phyloP scores from a whole-genome alignment of 1,284 basidiomycete species.

The Gymnopus androsaceus region DNA sequence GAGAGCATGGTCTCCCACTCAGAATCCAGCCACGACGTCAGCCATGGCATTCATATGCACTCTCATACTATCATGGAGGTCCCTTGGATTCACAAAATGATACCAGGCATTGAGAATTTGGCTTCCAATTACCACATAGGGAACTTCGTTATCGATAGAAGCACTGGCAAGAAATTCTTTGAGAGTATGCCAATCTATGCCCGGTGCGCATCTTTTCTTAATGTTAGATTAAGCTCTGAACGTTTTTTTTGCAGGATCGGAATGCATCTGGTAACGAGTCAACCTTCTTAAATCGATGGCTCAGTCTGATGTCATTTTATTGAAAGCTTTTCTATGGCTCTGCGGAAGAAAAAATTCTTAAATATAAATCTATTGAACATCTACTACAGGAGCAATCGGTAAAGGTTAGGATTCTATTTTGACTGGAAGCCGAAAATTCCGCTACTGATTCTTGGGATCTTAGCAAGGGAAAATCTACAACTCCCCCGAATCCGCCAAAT shows the following conservation, averaged over 20 bases:
- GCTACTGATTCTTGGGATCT: not conserved
- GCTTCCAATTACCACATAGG: conserved; percentile 58
- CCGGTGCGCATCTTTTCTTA: conserved; percentile 31
- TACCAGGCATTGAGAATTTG: conserved; percentile 57
- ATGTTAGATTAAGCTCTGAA: not conserved
- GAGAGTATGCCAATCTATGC: conserved; percentile 84
- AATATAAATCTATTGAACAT: conserved; percentile 54
- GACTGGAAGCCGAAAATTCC: not conserved
- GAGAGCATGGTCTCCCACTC: conserved; percentile 46
- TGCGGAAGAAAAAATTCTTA: conserved; percentile 54
- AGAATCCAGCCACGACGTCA: conserved; percentile 37
- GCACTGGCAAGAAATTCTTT: conserved; percentile 63
- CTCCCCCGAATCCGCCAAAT: conserved; percentile 51
- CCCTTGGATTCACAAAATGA: conserved; percentile 46
- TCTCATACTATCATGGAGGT: conserved; percentile 32
- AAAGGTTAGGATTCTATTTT: conserved; percentile 41
- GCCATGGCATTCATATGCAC: conserved; percentile 44
- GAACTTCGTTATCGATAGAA: conserved; percentile 67
- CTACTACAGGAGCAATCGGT: conserved; percentile 69
- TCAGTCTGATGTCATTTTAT: not conserved
- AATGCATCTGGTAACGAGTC: conserved; percentile 65
- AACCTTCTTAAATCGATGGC: not conserved
- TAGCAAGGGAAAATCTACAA: conserved; percentile 61
- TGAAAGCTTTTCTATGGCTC: conserved; percentile 61
- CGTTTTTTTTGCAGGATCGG: conserved; percentile 46